Conservation (phyloP, 495 filamentous ascomycete genomes). For the Penicillium salamii region DNA sequence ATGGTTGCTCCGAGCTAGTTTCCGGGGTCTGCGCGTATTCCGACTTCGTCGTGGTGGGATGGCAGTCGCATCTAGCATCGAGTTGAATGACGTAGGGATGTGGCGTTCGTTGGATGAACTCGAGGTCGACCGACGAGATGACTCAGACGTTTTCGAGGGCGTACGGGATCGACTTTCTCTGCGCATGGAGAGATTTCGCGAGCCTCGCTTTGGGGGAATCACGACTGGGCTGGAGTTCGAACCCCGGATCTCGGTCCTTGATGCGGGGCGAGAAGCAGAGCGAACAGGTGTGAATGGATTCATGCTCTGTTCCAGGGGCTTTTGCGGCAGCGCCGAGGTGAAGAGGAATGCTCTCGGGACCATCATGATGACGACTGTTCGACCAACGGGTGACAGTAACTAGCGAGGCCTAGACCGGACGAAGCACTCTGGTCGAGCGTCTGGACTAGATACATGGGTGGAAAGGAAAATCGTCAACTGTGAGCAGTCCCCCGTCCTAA, state of each 20-base stretch:
- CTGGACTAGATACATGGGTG: conserved; percentile 49
- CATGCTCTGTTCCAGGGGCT: conserved; percentile 16
- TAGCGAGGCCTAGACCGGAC: conserved; percentile 29
- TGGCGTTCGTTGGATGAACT: conserved; percentile 30
- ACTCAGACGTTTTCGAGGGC: conserved; percentile 20
- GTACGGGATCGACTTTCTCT: conserved; percentile 19
- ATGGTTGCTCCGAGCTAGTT: conserved; percentile 40
- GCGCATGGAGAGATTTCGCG: conserved; percentile 21
- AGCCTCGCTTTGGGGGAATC: conserved; percentile 40
- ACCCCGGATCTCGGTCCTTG: conserved; percentile 3
- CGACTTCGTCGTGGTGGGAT: conserved; percentile 41
- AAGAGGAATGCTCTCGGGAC: conserved; percentile 46
- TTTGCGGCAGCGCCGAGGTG: conserved; percentile 28
- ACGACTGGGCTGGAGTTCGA: conserved; percentile 39
- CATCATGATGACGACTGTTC: conserved; percentile 37
- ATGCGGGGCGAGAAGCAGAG: conserved; percentile 14
- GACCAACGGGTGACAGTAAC: conserved; percentile 13
- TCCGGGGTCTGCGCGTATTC: conserved; percentile 31
- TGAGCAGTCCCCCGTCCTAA: conserved; percentile 12
- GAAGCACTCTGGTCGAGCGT: conserved; percentile 49
- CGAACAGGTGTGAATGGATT: conserved; percentile 9
- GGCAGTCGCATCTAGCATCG: conserved; percentile 43
- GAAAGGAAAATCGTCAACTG: conserved; percentile 5
- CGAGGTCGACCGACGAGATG: conserved; percentile 33
- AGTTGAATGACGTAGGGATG: conserved; percentile 36